These are phyloP conservation scores for Globisporangium perplexum DNA, from an alignment of 352 stramenopile species.

Conservation along the genomic window DNA sequence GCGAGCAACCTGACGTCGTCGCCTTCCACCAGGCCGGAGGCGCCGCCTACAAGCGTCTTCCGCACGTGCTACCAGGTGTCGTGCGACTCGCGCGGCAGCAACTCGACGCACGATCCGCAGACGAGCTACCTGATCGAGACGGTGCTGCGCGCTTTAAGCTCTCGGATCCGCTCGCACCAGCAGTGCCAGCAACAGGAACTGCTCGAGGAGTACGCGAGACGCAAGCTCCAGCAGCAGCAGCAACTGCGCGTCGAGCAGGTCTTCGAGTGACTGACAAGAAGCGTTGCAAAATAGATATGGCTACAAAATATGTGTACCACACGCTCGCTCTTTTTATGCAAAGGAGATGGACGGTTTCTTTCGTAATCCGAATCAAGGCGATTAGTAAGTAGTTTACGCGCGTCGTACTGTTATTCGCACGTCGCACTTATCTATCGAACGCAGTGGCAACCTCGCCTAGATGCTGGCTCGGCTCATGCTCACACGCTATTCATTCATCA, in stretches of 20 bases:
- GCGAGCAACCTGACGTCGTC: neutral
- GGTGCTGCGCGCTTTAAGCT: conserved; percentile 2
- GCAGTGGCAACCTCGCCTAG: too few relatives aligned
- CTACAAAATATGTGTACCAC: neutral
- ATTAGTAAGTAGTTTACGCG: neutral
- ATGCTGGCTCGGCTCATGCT: too few relatives aligned
- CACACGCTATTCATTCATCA: too few relatives aligned
- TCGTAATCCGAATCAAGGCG: neutral
- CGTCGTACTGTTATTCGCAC: too few relatives aligned
- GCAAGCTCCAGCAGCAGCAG: neutral
- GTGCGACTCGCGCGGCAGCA: conserved; percentile 1
- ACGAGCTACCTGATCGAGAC: conserved; percentile 5
- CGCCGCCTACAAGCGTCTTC: neutral
- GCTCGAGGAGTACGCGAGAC: conserved; percentile 1
- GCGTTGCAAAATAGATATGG: neutral
- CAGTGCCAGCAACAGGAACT: conserved; percentile 6
- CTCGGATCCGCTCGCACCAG: neutral
- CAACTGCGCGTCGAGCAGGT: neutral
- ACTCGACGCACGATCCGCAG: neutral
- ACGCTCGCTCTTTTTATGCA: too few relatives aligned
- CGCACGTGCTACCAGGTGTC: conserved; percentile 11
- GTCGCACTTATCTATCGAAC: too few relatives aligned
- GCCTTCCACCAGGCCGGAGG: neutral
- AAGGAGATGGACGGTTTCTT: neutral
- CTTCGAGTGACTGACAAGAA: neutral